These are phyloP conservation scores for Dichotomocladium elegans DNA, from an alignment of 371 early-diverging fungal genomes.

Conservation along the genomic window DNA sequence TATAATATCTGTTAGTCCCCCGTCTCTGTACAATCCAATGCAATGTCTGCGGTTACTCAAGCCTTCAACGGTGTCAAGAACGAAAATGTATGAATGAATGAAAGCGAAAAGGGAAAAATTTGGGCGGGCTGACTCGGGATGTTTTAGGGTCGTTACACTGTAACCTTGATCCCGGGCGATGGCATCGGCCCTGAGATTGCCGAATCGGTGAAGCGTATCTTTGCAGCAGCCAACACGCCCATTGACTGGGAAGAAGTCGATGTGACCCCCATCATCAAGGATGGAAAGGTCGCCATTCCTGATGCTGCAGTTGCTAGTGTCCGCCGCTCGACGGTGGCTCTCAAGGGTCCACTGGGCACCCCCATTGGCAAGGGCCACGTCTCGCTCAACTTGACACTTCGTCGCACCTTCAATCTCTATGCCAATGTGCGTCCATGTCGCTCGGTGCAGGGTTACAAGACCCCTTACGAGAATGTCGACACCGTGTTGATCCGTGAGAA, in stretches of 20 bases:
- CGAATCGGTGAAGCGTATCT: conserved; percentile 87
- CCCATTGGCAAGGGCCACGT: conserved; percentile 99
- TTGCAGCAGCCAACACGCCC: conserved; percentile 90
- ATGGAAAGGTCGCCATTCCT: conserved; percentile 93
- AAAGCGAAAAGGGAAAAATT: neutral
- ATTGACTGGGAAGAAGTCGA: conserved; percentile 96
- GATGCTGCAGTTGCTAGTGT: conserved; percentile 88
- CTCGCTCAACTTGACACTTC: conserved; percentile 95
- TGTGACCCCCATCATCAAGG: conserved; percentile 89
- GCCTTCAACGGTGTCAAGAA: conserved; percentile 63
- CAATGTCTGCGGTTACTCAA: conserved; percentile 56
- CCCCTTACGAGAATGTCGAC: conserved; percentile 94
- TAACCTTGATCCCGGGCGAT: conserved; percentile 97
- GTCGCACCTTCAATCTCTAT: conserved; percentile 95
- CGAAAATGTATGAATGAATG: conserved; percentile 45
- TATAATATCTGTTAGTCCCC: too few species aligned
- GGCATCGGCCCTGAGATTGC: conserved; percentile 99
- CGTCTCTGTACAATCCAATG: conserved; percentile 42
- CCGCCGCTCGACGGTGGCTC: conserved; percentile 91
- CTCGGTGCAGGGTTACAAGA: conserved; percentile 91
- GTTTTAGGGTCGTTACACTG: conserved; percentile 69
- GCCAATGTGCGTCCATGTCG: conserved; percentile 98
- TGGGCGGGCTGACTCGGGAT: neutral
- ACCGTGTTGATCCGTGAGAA: conserved; percentile 98
- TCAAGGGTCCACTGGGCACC: conserved; percentile 97